These are phyloP conservation scores for Phytophthora crassamura DNA, from an alignment of 352 stramenopile species.

Conservation along the genomic window DNA sequence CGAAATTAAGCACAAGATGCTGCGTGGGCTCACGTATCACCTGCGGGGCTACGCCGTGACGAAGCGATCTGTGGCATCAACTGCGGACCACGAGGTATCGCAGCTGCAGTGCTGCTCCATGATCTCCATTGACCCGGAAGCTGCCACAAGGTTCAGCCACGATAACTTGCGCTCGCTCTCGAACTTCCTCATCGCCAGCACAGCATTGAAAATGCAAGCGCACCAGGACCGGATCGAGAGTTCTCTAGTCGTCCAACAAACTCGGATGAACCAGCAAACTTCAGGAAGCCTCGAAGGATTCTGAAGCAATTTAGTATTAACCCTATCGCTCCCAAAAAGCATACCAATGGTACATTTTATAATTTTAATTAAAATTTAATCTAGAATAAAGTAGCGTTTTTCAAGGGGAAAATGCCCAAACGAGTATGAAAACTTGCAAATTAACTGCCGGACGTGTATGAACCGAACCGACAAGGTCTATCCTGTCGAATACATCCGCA, in stretches of 20 bases:
- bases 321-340: too few relatives aligned
- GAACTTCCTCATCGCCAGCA: conserved; percentile 46
- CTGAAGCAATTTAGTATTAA: too few relatives aligned
- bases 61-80: conserved; percentile 34
- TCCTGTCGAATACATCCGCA: too few relatives aligned
- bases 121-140: conserved; percentile 35
- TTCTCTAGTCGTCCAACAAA: conserved; percentile 11
- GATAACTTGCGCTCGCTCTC: conserved; percentile 37
- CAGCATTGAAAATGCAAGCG: conserved; percentile 36
- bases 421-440: too few relatives aligned
- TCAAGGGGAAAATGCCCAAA: too few relatives aligned
- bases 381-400: too few relatives aligned
- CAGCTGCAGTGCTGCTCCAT: conserved; percentile 40
- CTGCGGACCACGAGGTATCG: conserved; percentile 22
- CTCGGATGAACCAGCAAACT: too few relatives aligned
- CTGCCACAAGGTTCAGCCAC: conserved; percentile 20
- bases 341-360: too few relatives aligned
- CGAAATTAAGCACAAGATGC: conserved; percentile 35
- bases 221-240: conserved; percentile 54
- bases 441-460: too few relatives aligned
- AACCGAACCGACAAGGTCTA: too few relatives aligned
- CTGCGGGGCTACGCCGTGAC: conserved; percentile 43
- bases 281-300: too few relatives aligned
- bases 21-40: conserved; percentile 34
- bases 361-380: too few relatives aligned